Percentiles rank a stretch among this genome's conserved stretches.
Evolutionary conservation across 148 eudicot species (phyloP).

Genomic region (Amaranthus cruentus): DNA sequence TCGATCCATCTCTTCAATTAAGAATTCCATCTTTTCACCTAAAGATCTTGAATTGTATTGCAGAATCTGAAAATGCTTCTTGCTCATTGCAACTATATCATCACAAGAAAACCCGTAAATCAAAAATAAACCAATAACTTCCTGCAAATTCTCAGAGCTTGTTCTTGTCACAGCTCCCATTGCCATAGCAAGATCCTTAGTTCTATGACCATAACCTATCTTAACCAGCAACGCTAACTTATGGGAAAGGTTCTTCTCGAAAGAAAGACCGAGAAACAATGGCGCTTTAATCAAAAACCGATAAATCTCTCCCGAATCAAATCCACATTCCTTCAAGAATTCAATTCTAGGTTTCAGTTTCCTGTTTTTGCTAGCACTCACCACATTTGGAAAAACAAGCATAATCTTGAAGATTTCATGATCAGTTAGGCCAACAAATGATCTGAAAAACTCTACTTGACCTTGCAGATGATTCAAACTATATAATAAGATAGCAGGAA

Average conservation of each 20-base stretch:
- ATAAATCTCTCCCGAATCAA: conserved; percentile 64
- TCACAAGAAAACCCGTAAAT: conserved; percentile 66
- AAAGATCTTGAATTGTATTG: conserved; percentile 77
- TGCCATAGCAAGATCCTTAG: conserved; percentile 79
- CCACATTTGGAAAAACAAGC: conserved; percentile 66
- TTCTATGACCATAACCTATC: conserved; percentile 67
- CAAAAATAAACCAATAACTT: conserved; percentile 64
- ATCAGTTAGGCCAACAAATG: conserved; percentile 65
- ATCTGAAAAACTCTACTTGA: conserved; percentile 73
- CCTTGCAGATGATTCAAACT: conserved; percentile 56
- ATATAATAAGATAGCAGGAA: conserved; percentile 68
- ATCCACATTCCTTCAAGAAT: conserved; percentile 75
- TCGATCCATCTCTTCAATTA: conserved; percentile 82
- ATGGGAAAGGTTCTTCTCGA: conserved; percentile 62
- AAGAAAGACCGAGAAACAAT: conserved; percentile 68
- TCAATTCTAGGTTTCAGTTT: conserved; percentile 74
- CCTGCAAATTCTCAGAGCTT: conserved; percentile 74
- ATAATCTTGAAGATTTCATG: conserved; percentile 69
- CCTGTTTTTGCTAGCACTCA: conserved; percentile 73
- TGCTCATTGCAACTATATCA: conserved; percentile 78
- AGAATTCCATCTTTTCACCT: conserved; percentile 77
- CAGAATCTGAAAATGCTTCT: conserved; percentile 77
- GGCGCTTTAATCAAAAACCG: conserved; percentile 71
- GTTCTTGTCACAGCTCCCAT: conserved; percentile 87
- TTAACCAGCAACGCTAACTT: conserved; percentile 69